Base-by-base conservation (phyloP, 176 grass and related monocot species). In the Oryza officinalis region DNA sequence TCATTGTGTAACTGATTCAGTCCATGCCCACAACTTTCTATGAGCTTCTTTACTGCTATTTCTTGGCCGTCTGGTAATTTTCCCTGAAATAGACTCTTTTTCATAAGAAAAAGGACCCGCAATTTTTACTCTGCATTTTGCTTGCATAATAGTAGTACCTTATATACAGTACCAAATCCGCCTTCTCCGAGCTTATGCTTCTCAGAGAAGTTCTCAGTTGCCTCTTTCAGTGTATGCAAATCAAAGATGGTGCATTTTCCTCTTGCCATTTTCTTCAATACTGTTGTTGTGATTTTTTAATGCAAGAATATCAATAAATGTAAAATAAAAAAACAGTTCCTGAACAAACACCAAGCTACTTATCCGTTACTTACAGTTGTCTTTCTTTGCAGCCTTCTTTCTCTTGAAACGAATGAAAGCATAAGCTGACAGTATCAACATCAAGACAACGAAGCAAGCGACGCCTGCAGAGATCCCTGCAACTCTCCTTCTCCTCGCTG, bases 31-130 rank as follows among this genome's bases (percentile, higher is more conserved):
- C 65, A 22, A 50, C 30, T 78, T 44, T 71, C 78, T 30, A 83
- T 74, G 1, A 93, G 68, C 50, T 14, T 81, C 81, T 90, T 93
- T 15, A 93, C 84, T 46, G 87, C 91, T 84, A 93, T 78, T 54
- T 85, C 80, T 68, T 90, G 23, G 30, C 84, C 83, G 2, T 84
- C 80, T 2, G 35, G 43, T 28, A 93, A 68, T 32, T 41, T 77
- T 12, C 87, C 91, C 91, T 93, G 81, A 63, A 78, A 31, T 20
- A 85, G 13, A 27, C 32, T 17, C 2, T 47, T 12, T 22, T 68
- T 84, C 6, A 88, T 27, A 68, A 66, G 7, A 74, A 27, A 12
- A 0, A 43, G 27, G 2, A 9, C 27, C 3, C 7, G 9, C 4
- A 47, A 63, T 3, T 20, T 41, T 23, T 27, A 31, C 1, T 15